Conservation (phyloP, 1,139 yeast genomes). For the Suhomyces coccinellae region DNA sequence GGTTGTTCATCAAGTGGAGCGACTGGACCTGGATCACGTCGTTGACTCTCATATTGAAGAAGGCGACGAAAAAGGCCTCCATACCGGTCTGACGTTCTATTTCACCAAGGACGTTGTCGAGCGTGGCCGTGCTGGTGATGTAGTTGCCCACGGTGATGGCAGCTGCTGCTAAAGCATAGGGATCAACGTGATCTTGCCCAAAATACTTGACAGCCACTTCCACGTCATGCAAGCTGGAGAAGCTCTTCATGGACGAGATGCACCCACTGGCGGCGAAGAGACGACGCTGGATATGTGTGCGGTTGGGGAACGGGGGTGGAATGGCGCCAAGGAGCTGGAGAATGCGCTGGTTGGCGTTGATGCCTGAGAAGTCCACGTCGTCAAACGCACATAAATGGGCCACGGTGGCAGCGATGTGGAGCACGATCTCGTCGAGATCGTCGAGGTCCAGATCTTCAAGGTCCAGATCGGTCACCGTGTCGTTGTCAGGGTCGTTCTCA, state of each 20-base stretch:
- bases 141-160: constrained; percentile 41
- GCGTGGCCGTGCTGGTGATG: constrained; percentile 24
- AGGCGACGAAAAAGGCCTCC: constrained; percentile 20
- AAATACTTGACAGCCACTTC: constrained; percentile 11
- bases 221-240: constrained; percentile 19
- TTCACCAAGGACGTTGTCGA: constrained; percentile 16
- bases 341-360: constrained; percentile 11
- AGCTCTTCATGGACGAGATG: constrained; percentile 32
- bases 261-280: constrained; percentile 41
- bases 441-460: constrained; percentile 11
- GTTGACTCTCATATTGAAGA: constrained; percentile 26
- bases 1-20: constrained; percentile 38
- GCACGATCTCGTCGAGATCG: constrained; percentile 12
- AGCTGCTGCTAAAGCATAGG: constrained; percentile 32
- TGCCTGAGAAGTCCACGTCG: constrained; percentile 15
- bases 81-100: constrained; percentile 16
- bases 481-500: constrained; percentile 1
- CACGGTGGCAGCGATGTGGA: constrained; percentile 19
- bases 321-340: constrained; percentile 10
- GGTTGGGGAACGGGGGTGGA: constrained; percentile 12
- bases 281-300: constrained; percentile 24
- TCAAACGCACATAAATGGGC: constrained; percentile 21
- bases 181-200: constrained; percentile 15
- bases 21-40: constrained; percentile 45
- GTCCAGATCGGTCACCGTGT: constrained; percentile 4